Evolutionary conservation across 371 early-diverging fungal genomes (phyloP).

Genomic region (Mucor sp.): DNA sequence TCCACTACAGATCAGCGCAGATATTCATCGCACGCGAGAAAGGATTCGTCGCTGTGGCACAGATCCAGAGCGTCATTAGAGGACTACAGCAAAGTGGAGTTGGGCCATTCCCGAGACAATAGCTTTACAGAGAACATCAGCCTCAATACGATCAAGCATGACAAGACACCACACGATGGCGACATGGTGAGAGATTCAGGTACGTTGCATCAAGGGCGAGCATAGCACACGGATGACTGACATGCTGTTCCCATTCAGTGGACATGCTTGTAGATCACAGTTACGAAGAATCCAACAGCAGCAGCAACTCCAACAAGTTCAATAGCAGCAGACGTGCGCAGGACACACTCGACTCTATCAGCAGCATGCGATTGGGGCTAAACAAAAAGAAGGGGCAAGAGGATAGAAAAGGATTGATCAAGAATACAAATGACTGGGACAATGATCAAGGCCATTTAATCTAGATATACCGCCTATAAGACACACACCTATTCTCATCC

Average conservation of each 20-base stretch:
- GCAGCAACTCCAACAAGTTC: not conserved
- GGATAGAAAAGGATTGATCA: constrained; percentile 14
- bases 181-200: constrained; percentile 5
- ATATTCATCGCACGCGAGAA: not conserved
- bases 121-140: constrained; percentile 17
- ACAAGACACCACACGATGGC: not conserved
- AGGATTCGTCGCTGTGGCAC: constrained; percentile 9
- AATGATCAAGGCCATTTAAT: constrained; percentile 7
- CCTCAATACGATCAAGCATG: constrained; percentile 9
- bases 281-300: not conserved
- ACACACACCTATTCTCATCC: not conserved
- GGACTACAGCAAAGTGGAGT: not conserved
- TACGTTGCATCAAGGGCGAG: not conserved
- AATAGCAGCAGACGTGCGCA: constrained; percentile 17
- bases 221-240: not conserved
- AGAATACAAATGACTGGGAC: constrained; percentile 1
- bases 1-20: not conserved
- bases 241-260: not conserved
- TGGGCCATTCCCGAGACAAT: not conserved
- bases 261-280: constrained; percentile 10
- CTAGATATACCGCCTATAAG: not conserved
- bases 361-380: constrained; percentile 10
- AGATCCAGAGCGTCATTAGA: constrained; percentile 17
- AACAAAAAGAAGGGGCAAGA: constrained; percentile 11
- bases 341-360: constrained; percentile 23